Percentiles rank a stretch among this genome's conserved stretches.
phyloP scores from a whole-genome alignment of 129 eudicot genomes.

The Erigeron canadensis region DNA sequence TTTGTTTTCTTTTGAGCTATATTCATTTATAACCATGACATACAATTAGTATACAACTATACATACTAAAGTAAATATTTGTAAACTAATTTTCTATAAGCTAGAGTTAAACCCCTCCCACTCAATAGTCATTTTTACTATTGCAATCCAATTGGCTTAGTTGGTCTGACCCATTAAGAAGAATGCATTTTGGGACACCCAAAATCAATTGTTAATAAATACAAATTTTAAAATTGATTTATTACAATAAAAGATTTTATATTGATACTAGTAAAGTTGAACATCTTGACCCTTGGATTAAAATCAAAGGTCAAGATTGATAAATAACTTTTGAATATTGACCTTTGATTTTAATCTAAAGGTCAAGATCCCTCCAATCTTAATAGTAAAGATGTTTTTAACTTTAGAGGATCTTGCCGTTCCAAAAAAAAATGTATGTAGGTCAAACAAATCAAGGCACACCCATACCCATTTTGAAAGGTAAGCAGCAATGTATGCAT shows the following conservation, averaged over 20 bases:
- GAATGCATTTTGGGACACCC: neutral
- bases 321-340: no score
- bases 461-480: neutral
- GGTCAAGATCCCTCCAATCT: no score
- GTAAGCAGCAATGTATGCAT: neutral
- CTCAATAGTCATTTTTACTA: neutral
- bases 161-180: no score
- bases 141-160: no score
- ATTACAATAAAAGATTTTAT: no score
- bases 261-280: no score
- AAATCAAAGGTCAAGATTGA: no score
- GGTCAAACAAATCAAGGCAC: neutral
- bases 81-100: no score
- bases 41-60: neutral
- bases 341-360: no score
- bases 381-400: no score
- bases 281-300: no score
- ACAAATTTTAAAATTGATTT: neutral
- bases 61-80: neutral
- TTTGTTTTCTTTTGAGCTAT: constrained; percentile 10
- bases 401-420: no score
- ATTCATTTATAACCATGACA: neutral
- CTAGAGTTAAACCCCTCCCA: neutral
- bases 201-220: neutral
- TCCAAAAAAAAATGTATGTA: neutral